Conservation (phyloP, 805 yeast species). For the Lachancea waltii region DNA sequence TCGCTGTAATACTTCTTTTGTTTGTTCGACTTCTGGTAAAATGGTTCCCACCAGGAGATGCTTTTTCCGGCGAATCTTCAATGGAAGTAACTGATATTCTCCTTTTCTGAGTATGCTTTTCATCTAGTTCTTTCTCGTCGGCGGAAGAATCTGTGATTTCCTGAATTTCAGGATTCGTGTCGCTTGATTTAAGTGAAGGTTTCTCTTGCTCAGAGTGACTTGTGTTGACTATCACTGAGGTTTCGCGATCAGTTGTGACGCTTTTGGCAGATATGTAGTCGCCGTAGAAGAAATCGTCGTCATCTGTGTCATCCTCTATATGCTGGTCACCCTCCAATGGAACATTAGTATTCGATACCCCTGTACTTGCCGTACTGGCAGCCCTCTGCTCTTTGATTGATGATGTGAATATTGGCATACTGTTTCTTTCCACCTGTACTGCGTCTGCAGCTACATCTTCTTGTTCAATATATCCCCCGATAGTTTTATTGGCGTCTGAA, state of each 20-base stretch:
- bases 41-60: background rate
- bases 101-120: background rate
- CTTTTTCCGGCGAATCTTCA: background rate
- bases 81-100: background rate
- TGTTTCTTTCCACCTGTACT: background rate
- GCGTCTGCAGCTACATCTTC: background rate
- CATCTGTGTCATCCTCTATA: constrained; percentile 6
- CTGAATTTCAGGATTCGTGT: background rate
- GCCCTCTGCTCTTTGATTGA: background rate
- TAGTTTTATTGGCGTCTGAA: constrained; percentile 9
- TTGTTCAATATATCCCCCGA: constrained; percentile 10
- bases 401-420: constrained; percentile 10
- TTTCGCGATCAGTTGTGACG: background rate
- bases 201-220: background rate
- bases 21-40: too few species aligned
- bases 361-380: background rate
- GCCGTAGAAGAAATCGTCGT: constrained; percentile 10
- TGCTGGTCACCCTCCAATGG: constrained; percentile 1
- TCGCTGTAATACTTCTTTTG: too few species aligned
- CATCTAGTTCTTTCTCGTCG: background rate
- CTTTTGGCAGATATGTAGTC: constrained; percentile 4
- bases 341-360: background rate
- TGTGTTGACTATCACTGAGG: background rate
- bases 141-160: background rate
- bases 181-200: background rate